phyloP scores from a whole-genome alignment of 805 yeast genomes.

The Nakazawaea populi region DNA sequence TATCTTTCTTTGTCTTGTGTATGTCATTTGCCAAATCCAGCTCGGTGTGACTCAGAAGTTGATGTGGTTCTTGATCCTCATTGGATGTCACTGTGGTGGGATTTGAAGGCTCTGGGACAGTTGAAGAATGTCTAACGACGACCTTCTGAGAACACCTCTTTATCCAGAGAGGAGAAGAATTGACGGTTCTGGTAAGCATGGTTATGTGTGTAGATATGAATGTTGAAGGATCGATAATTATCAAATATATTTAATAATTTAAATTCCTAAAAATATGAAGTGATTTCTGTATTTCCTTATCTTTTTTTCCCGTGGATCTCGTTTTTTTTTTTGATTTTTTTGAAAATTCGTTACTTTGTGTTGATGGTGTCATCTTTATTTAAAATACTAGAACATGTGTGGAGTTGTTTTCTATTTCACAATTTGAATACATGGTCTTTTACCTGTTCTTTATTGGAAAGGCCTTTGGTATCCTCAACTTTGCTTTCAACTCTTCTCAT shows the following conservation, averaged over 20 bases:
- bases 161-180: neutral
- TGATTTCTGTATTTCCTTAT: neutral
- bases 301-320: neutral
- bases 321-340: neutral
- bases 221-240: neutral
- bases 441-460: too few species aligned
- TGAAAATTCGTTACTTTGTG: neutral
- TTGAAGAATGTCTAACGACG: neutral
- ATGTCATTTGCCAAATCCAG: too few species aligned
- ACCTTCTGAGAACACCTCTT: neutral
- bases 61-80: neutral
- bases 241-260: too few species aligned
- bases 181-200: neutral
- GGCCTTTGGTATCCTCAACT: too few species aligned
- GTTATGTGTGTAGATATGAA: neutral
- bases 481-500: too few species aligned
- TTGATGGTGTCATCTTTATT: too few species aligned
- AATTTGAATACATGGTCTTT: too few species aligned
- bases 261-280: neutral
- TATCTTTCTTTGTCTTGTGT: neutral
- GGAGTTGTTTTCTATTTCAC: too few species aligned
- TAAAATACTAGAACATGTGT: too few species aligned
- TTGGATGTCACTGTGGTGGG: neutral
- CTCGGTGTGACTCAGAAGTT: neutral
- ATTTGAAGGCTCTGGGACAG: neutral